phyloP scores from a whole-genome alignment of 1,139 yeast species.

The Meyerozyma sp. region DNA sequence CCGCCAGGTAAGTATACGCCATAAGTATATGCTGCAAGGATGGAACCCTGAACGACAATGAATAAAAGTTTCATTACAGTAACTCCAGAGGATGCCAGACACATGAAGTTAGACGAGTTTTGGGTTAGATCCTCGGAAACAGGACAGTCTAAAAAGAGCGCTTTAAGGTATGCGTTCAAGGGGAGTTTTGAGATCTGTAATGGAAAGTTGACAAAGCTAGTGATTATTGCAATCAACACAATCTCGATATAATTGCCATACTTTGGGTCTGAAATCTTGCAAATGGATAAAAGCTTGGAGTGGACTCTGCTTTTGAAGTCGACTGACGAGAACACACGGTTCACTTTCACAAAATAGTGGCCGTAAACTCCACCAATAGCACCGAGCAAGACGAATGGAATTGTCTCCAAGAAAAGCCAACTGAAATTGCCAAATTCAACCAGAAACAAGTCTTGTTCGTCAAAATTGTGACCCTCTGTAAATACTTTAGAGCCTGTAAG shows the following conservation, averaged over 20 bases:
- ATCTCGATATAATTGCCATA: slow-evolving; percentile 40
- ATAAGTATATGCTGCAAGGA: slow-evolving; percentile 57
- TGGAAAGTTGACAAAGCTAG: slow-evolving; percentile 55
- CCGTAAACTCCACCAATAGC: slow-evolving; percentile 68
- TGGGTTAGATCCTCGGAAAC: slow-evolving; percentile 8
- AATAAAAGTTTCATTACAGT: slow-evolving; percentile 35
- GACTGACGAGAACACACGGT: slow-evolving; percentile 25
- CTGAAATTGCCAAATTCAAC: slow-evolving; percentile 64
- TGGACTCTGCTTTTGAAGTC: slow-evolving; percentile 17
- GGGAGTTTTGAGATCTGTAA: slow-evolving; percentile 51
- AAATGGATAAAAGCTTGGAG: slow-evolving; percentile 12
- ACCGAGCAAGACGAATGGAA: slow-evolving; percentile 68
- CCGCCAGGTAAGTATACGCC: slow-evolving; percentile 74
- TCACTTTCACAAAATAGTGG: slow-evolving; percentile 43
- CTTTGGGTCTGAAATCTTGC: slow-evolving; percentile 9
- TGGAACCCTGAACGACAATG: slow-evolving; percentile 49
- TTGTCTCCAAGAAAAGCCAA: slow-evolving; percentile 66
- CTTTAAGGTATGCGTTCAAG: slow-evolving; percentile 47
- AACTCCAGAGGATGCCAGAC: slow-evolving; percentile 21
- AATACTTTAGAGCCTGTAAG: slow-evolving; percentile 54
- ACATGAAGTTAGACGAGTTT: slow-evolving; percentile 29
- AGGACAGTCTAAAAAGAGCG: slow-evolving; percentile 63
- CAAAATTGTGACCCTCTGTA: slow-evolving; percentile 47
- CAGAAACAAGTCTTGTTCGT: slow-evolving; percentile 54
- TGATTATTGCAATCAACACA: slow-evolving; percentile 38